Conservation (phyloP, 148 eudicot genomes). For the Silene latifolia region DNA sequence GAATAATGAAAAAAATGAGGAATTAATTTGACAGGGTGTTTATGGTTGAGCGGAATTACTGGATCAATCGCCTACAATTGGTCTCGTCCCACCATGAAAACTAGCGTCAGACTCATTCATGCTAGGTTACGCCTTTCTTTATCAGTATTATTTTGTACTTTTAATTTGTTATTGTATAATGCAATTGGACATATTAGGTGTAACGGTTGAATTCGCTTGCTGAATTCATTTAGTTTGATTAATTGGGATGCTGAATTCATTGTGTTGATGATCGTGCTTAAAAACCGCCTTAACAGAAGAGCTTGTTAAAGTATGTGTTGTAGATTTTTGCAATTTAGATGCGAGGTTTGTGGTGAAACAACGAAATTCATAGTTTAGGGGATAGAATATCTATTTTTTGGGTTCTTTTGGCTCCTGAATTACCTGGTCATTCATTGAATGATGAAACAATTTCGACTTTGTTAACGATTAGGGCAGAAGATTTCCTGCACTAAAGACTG, state of each 20-base stretch:
- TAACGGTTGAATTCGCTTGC: neutral
- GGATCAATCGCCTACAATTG: conserved; percentile 81
- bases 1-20: neutral
- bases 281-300: neutral
- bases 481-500: no score
- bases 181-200: neutral
- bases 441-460: neutral
- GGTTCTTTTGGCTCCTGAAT: no score
- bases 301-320: neutral
- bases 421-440: no score
- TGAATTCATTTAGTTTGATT: neutral
- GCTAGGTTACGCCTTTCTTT: conserved; percentile 46
- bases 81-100: conserved; percentile 86
- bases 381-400: neutral
- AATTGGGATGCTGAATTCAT: neutral
- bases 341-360: no score
- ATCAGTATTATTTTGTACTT: neutral
- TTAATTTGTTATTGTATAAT: neutral
- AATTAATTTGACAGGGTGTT: conserved; percentile 36
- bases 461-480: neutral
- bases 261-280: no score
- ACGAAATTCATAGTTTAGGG: neutral
- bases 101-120: conserved; percentile 76
- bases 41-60: conserved; percentile 66
- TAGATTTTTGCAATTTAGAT: no score